Conservation (phyloP, 768 basidiomycete species). For the Mrakia frigida region DNA sequence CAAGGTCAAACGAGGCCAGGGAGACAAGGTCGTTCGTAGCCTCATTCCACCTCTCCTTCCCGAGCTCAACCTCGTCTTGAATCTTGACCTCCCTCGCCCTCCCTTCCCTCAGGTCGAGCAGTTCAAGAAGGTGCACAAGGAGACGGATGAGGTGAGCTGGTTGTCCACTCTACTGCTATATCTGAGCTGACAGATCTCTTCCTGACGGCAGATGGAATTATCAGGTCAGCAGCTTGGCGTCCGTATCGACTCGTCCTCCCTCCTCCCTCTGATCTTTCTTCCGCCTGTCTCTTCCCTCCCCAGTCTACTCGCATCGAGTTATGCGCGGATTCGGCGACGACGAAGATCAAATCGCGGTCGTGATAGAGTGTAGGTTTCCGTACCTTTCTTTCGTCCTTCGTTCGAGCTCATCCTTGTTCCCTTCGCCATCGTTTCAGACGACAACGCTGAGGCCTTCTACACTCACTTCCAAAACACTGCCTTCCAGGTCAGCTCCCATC, state of each 20-base stretch:
- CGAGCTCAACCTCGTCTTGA: too few relatives aligned
- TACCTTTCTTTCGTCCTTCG: not conserved
- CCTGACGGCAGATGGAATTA: not conserved
- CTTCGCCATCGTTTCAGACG: not conserved
- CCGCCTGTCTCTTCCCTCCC: not conserved
- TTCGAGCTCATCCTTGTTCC: not conserved
- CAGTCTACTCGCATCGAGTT: conserved; percentile 14
- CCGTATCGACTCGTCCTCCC: not conserved
- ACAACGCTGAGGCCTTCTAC: conserved; percentile 8
- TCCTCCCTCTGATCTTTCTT: not conserved
- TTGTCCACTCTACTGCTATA: not conserved
- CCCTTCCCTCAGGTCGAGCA: not conserved
- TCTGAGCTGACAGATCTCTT: not conserved
- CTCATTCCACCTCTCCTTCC: too few relatives aligned
- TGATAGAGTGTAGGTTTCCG: not conserved
- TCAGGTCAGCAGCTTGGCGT: not conserved
- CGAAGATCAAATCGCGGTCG: not conserved
- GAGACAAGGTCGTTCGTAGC: not conserved
- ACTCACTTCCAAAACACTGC: conserved; percentile 2
- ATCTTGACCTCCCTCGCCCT: not conserved
- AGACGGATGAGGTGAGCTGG: not conserved
- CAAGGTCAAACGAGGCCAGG: not conserved
- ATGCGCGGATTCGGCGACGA: not conserved
- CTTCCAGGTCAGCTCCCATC: not conserved
- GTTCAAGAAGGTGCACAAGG: conserved; percentile 1